phyloP scores from a whole-genome alignment of 352 stramenopile genomes.

The Phytophthora parvispora region DNA sequence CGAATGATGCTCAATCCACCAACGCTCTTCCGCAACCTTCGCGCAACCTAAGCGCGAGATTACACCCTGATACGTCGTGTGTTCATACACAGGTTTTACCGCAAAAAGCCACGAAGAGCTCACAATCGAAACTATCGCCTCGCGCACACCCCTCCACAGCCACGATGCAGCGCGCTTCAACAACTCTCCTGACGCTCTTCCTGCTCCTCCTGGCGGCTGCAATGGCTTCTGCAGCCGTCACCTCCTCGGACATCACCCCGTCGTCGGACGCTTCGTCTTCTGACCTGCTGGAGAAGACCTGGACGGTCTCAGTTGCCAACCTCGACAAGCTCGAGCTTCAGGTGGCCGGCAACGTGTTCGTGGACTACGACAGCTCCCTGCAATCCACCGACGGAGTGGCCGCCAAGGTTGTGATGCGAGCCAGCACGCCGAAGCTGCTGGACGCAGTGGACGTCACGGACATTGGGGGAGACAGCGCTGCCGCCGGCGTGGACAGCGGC shows the following conservation, averaged over 20 bases:
- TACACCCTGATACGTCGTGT: not conserved
- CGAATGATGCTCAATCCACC: conserved; percentile 7
- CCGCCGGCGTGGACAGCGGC: conserved; percentile 26
- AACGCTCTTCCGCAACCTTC: not conserved
- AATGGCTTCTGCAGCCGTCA: conserved; percentile 7
- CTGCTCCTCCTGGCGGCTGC: conserved; percentile 5
- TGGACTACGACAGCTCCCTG: conserved; percentile 44
- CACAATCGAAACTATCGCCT: conserved; percentile 11
- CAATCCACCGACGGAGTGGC: conserved; percentile 14
- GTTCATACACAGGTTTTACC: not conserved
- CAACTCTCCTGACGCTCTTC: not conserved
- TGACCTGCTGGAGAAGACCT: conserved; percentile 36
- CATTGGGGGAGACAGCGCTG: conserved; percentile 14
- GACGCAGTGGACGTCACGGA: conserved; percentile 33
- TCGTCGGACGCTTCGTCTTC: conserved; percentile 11
- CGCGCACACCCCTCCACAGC: conserved; percentile 2
- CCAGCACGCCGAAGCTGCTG: conserved; percentile 32
- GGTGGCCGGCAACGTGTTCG: conserved; percentile 49
- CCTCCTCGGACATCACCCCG: conserved; percentile 1
- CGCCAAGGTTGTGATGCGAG: conserved; percentile 40
- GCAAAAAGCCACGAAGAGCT: not conserved
- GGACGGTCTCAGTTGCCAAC: conserved; percentile 35
- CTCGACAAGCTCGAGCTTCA: conserved; percentile 39
- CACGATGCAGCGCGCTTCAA: conserved; percentile 11
- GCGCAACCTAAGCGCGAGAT: not conserved